Evolutionary conservation across 148 eudicot species (phyloP), one percentile per base, ranked within the genome.

Genomic region (Pouteria glomerata): DNA sequence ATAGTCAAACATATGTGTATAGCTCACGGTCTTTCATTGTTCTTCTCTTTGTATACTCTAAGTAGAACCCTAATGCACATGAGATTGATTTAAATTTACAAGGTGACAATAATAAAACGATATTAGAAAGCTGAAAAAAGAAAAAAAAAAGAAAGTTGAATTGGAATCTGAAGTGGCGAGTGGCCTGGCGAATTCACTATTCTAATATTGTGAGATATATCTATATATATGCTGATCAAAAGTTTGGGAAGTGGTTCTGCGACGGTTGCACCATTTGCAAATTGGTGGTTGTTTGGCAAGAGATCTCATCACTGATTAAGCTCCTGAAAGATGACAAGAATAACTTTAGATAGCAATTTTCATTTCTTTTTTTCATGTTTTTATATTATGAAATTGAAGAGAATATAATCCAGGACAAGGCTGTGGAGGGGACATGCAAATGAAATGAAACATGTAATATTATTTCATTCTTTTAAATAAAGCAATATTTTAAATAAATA

Each of bases 241-340:
- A 90, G 78, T 79, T 88, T 31, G 89, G 71, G 84, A 90, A 93
- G 64, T 82, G 94, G 77, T 79, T 85, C 39, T 86, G 96, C 34
- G 86, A 75, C 50, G 87, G 74, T 73, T 90, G 96, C 75, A 87
- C 80, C 92, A 88, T 85, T 57, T 93, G 97, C 82, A 93, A 62
- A 47, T 89, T 89, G 8, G 78, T 79, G 6, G 73, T 74, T 23
- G 84, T 77, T 84, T 93, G 98, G 68, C 93, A 90, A 47, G 84
- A 82, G 64, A 75, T 84, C 23, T 93, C 98, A 23, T 90, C 88
- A 51, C 73, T 79, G 26, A 90, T 84, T 89, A 93, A 53, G 0
- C 72, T 68, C 88, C 98, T 93, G 69, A 57, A 75, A 61, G 3
- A 55, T 50, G 39, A 27, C 57, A 33, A 21, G 4, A 15, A 39